phyloP scores from a whole-genome alignment of 2,329 filamentous ascomycete species.

The Metarhizium rileyi region DNA sequence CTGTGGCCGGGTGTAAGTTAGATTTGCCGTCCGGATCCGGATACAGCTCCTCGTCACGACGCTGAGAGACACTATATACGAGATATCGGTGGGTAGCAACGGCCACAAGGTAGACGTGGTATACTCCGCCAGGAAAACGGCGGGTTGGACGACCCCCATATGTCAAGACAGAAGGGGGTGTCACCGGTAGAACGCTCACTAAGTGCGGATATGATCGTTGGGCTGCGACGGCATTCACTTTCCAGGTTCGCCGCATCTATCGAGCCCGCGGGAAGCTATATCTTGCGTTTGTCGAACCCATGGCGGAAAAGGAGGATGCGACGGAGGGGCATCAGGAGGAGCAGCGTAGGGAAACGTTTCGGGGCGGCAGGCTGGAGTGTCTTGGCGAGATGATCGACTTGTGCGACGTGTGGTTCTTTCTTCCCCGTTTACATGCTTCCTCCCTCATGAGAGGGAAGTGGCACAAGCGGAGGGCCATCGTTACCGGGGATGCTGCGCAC shows the following conservation, averaged over 20 bases:
- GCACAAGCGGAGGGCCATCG: conserved; percentile 29
- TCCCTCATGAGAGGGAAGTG: conserved; percentile 21
- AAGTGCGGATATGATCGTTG: conserved; percentile 18
- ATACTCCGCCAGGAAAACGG: conserved; percentile 9
- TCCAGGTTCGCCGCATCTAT: conserved; percentile 22
- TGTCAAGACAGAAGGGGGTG: neutral
- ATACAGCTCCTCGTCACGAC: conserved; percentile 17
- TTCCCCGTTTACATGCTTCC: conserved; percentile 27
- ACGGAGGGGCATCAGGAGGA: conserved; percentile 13
- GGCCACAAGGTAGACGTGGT: conserved; percentile 8
- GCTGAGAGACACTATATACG: conserved; percentile 11
- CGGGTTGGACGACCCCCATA: conserved; percentile 2
- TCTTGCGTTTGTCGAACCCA: conserved; percentile 13
- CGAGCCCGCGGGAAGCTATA: conserved; percentile 12
- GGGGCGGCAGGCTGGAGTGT: conserved; percentile 9
- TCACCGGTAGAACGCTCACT: conserved; percentile 3
- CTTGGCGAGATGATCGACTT: conserved; percentile 12
- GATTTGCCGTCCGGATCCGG: conserved; percentile 17
- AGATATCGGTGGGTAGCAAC: neutral
- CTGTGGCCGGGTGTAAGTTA: conserved; percentile 17
- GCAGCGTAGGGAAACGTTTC: conserved; percentile 10
- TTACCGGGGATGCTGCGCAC: conserved; percentile 49
- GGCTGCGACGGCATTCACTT: conserved; percentile 32
- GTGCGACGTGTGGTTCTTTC: conserved; percentile 20
- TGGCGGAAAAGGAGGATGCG: conserved; percentile 13